Conservation (phyloP, 129 eudicot genomes). For the Escallonia rubra region DNA sequence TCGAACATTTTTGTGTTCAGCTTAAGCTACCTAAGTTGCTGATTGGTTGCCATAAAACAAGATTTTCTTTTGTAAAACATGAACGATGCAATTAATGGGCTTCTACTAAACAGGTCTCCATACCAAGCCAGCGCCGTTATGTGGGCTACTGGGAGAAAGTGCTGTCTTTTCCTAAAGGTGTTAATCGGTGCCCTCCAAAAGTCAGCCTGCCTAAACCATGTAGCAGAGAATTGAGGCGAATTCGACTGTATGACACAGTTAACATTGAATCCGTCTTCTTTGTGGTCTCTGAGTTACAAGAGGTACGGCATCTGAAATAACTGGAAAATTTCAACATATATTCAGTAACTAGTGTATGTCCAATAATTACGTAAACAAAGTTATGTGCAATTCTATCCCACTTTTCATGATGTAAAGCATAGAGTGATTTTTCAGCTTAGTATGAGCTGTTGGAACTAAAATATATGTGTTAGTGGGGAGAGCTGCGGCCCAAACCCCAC, state of each 20-base stretch:
- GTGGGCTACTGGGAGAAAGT: slow-evolving; percentile 69
- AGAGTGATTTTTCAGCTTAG: too few species aligned
- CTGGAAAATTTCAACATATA: too few species aligned
- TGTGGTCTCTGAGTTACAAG: slow-evolving; percentile 50
- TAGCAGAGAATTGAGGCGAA: slow-evolving; percentile 45
- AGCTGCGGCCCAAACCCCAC: too few species aligned
- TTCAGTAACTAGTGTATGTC: too few species aligned
- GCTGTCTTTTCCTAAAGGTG: slow-evolving; percentile 27
- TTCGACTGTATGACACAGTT: slow-evolving; percentile 48
- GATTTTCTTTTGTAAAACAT: not conserved
- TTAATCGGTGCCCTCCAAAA: slow-evolving; percentile 21
- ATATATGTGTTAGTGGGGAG: too few species aligned
- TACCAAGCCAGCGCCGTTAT: slow-evolving; percentile 82
- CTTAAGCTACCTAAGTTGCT: too few species aligned
- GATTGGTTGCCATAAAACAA: too few species aligned
- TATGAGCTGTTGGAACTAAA: too few species aligned
- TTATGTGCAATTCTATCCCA: too few species aligned
- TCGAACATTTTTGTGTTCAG: too few species aligned
- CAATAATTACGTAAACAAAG: too few species aligned
- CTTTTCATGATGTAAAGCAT: too few species aligned
- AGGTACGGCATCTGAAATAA: slow-evolving; percentile 26
- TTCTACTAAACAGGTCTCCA: slow-evolving; percentile 54
- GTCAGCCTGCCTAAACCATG: slow-evolving; percentile 50
- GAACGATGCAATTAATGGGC: not conserved
- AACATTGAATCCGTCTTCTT: slow-evolving; percentile 48